phyloP scores from a whole-genome alignment of 768 basidiomycete species.

The Sarcodon sp. region DNA sequence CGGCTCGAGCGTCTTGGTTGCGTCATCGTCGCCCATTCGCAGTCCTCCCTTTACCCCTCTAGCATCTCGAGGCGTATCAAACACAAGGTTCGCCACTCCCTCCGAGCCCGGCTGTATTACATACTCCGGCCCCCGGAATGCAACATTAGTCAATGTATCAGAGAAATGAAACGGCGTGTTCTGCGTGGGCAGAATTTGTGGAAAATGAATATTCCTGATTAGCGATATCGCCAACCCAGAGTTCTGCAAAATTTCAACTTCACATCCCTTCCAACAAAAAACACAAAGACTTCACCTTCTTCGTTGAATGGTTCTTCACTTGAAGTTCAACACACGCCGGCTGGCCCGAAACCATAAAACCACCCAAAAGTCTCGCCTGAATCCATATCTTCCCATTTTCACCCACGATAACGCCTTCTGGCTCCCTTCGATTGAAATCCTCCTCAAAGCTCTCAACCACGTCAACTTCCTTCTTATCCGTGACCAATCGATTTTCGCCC shows the following conservation, averaged over 20 bases:
- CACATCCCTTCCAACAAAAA: slow-evolving; percentile 2
- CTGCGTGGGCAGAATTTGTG: slow-evolving; percentile 24
- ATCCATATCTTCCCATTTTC: slow-evolving; percentile 76
- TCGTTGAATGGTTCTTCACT: slow-evolving; percentile 71
- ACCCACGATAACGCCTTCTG: slow-evolving; percentile 52
- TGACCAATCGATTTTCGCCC: slow-evolving; percentile 57
- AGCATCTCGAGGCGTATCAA: slow-evolving; percentile 62
- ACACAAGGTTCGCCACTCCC: slow-evolving; percentile 67
- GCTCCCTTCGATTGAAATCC: slow-evolving; percentile 22
- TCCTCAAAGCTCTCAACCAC: slow-evolving; percentile 43
- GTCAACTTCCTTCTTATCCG: slow-evolving; percentile 44
- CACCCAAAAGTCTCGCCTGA: slow-evolving; percentile 53
- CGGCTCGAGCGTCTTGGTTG: slow-evolving; percentile 21
- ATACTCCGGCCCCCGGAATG: slow-evolving; percentile 67
- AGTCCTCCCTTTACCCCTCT: slow-evolving; percentile 52
- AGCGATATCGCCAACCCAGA: slow-evolving; percentile 50
- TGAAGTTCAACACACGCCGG: slow-evolving; percentile 63
- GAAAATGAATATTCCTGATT: slow-evolving; percentile 45
- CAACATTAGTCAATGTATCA: slow-evolving; percentile 55
- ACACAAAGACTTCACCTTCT: slow-evolving; percentile 40
- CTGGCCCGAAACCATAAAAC: slow-evolving; percentile 52
- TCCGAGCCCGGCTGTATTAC: slow-evolving; percentile 61
- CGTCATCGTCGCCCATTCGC: slow-evolving; percentile 38
- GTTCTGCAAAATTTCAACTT: slow-evolving; percentile 31
- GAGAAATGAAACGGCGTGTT: slow-evolving; percentile 45